Evolutionary conservation across 371 early-diverging fungal genomes (phyloP).

Genomic region (Circinella umbellata): DNA sequence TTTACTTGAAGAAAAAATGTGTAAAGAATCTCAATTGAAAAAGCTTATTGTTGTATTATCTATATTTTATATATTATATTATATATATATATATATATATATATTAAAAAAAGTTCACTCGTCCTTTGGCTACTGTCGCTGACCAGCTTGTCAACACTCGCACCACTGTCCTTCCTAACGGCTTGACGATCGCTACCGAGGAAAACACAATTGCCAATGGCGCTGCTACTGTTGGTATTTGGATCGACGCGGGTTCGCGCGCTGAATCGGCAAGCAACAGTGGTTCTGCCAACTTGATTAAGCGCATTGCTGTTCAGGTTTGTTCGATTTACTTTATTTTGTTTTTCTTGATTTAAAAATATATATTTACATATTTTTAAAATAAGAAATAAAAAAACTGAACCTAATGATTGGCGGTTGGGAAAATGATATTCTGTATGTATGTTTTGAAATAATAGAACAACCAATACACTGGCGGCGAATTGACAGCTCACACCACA

Average conservation of each 20-base stretch:
- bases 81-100: neutral
- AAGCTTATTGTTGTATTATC: too few species aligned
- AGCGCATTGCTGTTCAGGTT: slow-evolving; percentile 44
- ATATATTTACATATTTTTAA: neutral
- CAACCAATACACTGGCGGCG: slow-evolving; percentile 89
- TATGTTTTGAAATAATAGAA: slow-evolving; percentile 1
- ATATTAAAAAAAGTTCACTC: slow-evolving; percentile 15
- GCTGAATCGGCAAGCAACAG: slow-evolving; percentile 85
- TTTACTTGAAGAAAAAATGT: too few species aligned
- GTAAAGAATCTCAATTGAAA: too few species aligned
- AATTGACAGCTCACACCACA: slow-evolving; percentile 93
- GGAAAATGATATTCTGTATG: neutral
- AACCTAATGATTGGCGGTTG: too few species aligned
- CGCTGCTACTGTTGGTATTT: slow-evolving; percentile 95
- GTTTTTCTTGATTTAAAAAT: neutral
- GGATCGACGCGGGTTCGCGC: slow-evolving; percentile 94
- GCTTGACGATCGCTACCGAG: slow-evolving; percentile 93
- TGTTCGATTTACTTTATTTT: neutral
- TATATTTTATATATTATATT: neutral
- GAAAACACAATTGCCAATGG: slow-evolving; percentile 74
- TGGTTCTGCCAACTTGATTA: slow-evolving; percentile 17
- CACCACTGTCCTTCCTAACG: slow-evolving; percentile 85
- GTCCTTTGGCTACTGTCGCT: slow-evolving; percentile 31
- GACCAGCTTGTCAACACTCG: slow-evolving; percentile 56
- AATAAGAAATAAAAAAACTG: neutral